phyloP scores from a whole-genome alignment of 768 basidiomycete species.

The Podaxis sp. region DNA sequence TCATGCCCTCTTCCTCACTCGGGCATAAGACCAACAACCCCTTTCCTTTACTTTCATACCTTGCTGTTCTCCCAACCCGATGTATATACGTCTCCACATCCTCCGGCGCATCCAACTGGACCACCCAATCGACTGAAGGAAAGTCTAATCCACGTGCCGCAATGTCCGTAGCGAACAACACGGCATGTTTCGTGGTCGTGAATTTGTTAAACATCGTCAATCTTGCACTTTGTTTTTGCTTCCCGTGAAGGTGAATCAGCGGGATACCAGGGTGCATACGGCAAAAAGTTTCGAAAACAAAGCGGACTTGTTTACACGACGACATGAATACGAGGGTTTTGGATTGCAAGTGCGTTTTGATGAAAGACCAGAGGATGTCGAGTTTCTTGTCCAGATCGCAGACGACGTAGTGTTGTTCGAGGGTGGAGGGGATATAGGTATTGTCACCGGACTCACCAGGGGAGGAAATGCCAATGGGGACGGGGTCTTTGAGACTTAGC shows the following conservation, averaged over 20 bases:
- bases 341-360: constrained; percentile 87
- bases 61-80: constrained; percentile 90
- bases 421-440: constrained; percentile 62
- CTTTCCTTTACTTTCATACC: constrained; percentile 89
- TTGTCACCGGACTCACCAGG: constrained; percentile 32
- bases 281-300: constrained; percentile 93
- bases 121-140: constrained; percentile 93
- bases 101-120: constrained; percentile 94
- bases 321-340: constrained; percentile 95
- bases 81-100: constrained; percentile 98
- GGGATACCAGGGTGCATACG: constrained; percentile 93
- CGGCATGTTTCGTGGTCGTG: constrained; percentile 73
- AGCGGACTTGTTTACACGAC: constrained; percentile 95
- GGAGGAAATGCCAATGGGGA: constrained; percentile 61
- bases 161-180: constrained; percentile 93
- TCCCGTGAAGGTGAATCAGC: constrained; percentile 92
- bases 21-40: constrained; percentile 79
- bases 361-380: constrained; percentile 89
- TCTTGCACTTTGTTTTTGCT: constrained; percentile 92
- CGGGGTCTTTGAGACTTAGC: constrained; percentile 80
- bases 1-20: constrained; percentile 93
- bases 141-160: constrained; percentile 96
- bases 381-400: constrained; percentile 85
- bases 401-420: constrained; percentile 88
- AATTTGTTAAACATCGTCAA: constrained; percentile 82